Conservation (phyloP, 192 early-diverging fungal species). For the Coemansia sp. region DNA sequence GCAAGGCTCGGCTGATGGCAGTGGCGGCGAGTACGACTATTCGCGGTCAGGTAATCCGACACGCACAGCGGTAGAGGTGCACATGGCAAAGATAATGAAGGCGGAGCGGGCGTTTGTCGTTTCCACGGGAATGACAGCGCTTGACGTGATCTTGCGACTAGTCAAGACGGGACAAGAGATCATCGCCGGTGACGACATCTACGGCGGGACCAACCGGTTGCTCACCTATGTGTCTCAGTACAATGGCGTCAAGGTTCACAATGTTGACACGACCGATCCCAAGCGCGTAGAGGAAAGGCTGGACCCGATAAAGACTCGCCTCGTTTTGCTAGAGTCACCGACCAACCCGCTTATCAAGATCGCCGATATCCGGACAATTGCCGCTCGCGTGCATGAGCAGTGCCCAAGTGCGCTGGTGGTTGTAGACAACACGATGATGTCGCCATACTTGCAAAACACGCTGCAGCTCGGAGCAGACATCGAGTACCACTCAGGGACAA, state of each 20-base stretch:
- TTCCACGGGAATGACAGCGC: conserved; percentile 88
- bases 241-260: conserved; percentile 79
- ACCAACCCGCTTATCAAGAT: conserved; percentile 98
- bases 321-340: conserved; percentile 92
- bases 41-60: conserved; percentile 96
- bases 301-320: conserved; percentile 68
- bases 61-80: conserved; percentile 85
- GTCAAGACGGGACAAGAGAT: conserved; percentile 87
- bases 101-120: conserved; percentile 83
- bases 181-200: conserved; percentile 93
- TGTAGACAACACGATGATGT: conserved; percentile 99
- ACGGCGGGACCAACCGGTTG: conserved; percentile 95
- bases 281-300: conserved; percentile 61
- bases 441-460: conserved; percentile 87
- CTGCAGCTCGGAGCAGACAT: conserved; percentile 91
- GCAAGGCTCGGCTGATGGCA: conserved; percentile 73
- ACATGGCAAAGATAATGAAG: conserved; percentile 92
- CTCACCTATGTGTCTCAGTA: conserved; percentile 78
- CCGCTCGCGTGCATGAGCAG: conserved; percentile 63
- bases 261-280: conserved; percentile 83
- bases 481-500: conserved; percentile 94
- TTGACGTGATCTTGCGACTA: conserved; percentile 88
- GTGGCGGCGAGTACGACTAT: conserved; percentile 90
- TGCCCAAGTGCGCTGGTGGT: conserved; percentile 82
- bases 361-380: conserved; percentile 80